Percentiles rank a stretch among this genome's conserved stretches.
Evolutionary conservation across 2,329 filamentous ascomycete genomes (phyloP).

Genomic region (Aspergillus sp.): DNA sequence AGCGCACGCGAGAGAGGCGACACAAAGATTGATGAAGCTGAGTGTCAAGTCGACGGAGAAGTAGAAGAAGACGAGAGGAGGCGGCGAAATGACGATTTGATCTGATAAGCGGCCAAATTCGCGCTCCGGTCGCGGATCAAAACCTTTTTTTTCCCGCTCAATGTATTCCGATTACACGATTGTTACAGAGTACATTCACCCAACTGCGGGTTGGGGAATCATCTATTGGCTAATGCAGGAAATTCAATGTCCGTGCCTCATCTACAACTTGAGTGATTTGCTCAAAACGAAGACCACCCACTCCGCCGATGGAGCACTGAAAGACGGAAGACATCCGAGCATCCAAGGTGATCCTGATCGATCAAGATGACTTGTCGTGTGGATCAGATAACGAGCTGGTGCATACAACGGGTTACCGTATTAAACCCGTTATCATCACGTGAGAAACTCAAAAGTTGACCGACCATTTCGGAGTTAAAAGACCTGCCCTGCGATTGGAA

Average conservation of each 20-base stretch:
- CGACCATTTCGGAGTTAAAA: neutral
- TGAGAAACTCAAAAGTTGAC: conserved; percentile 10
- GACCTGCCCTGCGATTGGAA: neutral
- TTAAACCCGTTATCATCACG: conserved; percentile 11
- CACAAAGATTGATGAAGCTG: neutral
- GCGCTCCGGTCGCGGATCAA: conserved; percentile 35
- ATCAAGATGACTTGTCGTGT: neutral
- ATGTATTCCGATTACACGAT: conserved; percentile 8
- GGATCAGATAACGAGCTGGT: conserved; percentile 3
- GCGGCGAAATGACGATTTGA: conserved; percentile 11
- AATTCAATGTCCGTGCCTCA: neutral
- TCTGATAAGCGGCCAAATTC: conserved; percentile 16
- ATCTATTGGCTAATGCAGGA: neutral
- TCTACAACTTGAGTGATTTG: neutral
- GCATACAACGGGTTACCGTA: conserved; percentile 3
- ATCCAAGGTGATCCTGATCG: neutral
- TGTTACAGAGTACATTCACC: neutral
- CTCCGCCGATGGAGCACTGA: neutral
- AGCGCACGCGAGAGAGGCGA: neutral
- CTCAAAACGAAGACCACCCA: neutral
- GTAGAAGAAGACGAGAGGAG: conserved; percentile 8
- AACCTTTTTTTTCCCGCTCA: neutral
- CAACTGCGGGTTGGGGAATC: neutral
- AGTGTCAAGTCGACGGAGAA: conserved; percentile 4
- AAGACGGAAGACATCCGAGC: neutral